Conservation (phyloP, 1,284 basidiomycete species). For the Cutaneotrichosporon sp. region DNA sequence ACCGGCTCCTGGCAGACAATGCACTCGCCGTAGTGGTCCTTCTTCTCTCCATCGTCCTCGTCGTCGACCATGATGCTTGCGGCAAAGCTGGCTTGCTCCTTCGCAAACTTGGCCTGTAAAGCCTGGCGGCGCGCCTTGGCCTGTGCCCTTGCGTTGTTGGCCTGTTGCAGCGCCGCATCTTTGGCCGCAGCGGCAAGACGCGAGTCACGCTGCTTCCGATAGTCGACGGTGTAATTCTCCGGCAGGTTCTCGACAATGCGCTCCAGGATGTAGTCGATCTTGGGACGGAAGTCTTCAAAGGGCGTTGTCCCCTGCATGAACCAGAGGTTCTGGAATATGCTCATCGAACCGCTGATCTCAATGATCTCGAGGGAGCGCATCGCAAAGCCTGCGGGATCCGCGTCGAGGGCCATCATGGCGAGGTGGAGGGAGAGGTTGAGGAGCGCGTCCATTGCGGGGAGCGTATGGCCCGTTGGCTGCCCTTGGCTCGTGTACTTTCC, state of each 20-base stretch:
- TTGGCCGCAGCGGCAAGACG: constrained; percentile 4
- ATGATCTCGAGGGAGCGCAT: constrained; percentile 61
- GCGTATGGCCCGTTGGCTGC: constrained; percentile 20
- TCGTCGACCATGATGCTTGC: constrained; percentile 58
- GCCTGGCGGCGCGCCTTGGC: constrained; percentile 67
- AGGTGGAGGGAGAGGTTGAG: constrained; percentile 86
- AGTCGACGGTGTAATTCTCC: constrained; percentile 56
- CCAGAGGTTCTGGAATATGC: constrained; percentile 63
- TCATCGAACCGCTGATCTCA: constrained; percentile 56
- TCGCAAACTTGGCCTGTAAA: constrained; percentile 90
- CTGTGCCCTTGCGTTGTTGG: constrained; percentile 39
- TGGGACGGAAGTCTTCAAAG: constrained; percentile 69
- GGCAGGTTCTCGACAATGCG: constrained; percentile 60
- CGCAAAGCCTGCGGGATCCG: constrained; percentile 67
- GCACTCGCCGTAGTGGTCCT: constrained; percentile 76
- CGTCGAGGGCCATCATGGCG: constrained; percentile 75
- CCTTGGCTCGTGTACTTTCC: constrained; percentile 21
- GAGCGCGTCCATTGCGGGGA: constrained; percentile 58
- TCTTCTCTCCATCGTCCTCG: constrained; percentile 58
- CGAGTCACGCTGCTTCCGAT: constrained; percentile 52
- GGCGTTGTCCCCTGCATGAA: constrained; percentile 70
- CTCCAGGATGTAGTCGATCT: constrained; percentile 72
- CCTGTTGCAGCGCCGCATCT: constrained; percentile 61
- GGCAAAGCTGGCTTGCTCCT: constrained; percentile 78
- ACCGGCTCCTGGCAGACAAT: constrained; percentile 98